These are phyloP conservation scores for Naganishia kalamii DNA, from an alignment of 768 basidiomycete genomes.

Conservation along the genomic window DNA sequence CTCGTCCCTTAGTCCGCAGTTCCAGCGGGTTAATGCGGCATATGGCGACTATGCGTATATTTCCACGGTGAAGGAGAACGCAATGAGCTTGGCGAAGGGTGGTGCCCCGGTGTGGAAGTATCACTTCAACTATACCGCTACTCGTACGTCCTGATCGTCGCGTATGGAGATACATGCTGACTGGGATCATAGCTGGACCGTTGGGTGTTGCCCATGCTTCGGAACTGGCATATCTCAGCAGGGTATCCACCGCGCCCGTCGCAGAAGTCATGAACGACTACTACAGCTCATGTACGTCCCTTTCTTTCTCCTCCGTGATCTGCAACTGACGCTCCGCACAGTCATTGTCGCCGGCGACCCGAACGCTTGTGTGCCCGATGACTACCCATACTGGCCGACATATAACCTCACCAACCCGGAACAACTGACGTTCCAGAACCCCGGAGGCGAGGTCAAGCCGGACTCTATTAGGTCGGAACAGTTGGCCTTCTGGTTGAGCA, in stretches of 20 bases:
- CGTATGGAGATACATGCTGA: not conserved
- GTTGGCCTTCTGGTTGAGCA: conserved; percentile 15
- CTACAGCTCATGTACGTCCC: conserved; percentile 13
- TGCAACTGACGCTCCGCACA: not conserved
- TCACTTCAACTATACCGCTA: conserved; percentile 7
- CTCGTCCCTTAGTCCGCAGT: conserved; percentile 1
- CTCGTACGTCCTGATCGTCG: not conserved
- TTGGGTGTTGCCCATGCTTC: conserved; percentile 5
- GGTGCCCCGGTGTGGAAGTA: conserved; percentile 16
- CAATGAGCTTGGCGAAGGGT: not conserved
- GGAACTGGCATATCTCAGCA: conserved; percentile 1
- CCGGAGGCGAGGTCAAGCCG: not conserved
- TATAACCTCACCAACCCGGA: conserved; percentile 3
- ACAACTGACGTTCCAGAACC: conserved; percentile 3
- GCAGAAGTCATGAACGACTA: conserved; percentile 16
- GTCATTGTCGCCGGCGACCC: conserved; percentile 18
- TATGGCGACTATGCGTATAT: conserved; percentile 17
- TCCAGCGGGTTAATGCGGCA: not conserved
- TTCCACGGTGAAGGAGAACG: conserved; percentile 10
- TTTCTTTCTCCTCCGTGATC: not conserved
- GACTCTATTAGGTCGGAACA: conserved; percentile 5
- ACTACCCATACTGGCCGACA: conserved; percentile 4
- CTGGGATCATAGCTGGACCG: not conserved
- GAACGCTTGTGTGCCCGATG: not conserved
- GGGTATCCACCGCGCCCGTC: not conserved